Evolutionary conservation across 441 rosid genomes (phyloP), one percentile per base, ranked within the genome.

Genomic region (Syzygium syzygioides): DNA sequence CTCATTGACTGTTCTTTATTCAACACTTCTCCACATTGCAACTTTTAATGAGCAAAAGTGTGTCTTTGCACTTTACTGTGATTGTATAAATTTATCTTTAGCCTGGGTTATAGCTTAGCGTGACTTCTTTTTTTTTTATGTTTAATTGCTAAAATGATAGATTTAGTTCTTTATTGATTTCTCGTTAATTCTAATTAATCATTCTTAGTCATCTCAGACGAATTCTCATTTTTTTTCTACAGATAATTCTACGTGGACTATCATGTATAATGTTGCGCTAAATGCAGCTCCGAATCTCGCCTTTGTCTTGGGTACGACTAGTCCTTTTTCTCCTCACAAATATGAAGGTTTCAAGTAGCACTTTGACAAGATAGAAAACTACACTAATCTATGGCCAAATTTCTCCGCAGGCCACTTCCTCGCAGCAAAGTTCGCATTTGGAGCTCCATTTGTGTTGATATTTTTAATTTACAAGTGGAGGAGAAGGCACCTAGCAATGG

Each of bases 261-360:
- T 41, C 41, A 2, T 30, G 23, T 0, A 4, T 30, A 17, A 1
- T 64, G 37, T 30, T 14, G 41, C 76, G 4, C 41, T 0, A 8
- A 64, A 30, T 30, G 41, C 0, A 64, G 20, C 12, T 64, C 23
- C 6, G 34, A 17, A 64, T 64, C 37, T 64, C 23, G 19, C 76
- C 41, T 64, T 64, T 64, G 41, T 64, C 76, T 30, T 32, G 19
- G 76, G 41, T 64, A 64, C 19, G 23, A 34, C 41, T 30, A 64
- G 76, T 17, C 41, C 41, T 64, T 64, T 37, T 30, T 17, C 4
- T 32, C 76, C 41, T 30, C 6, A 64, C 76, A 17, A 30, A 64
- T 64, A 64, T 30, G 23, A 64, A 64, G 19, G 41, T 64, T 28
- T 64, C 76, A 30, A 8, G 41, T 28, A 30, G 76, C n/a, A 64